Conservation (phyloP, 164 flowering plant species). For the Annona cherimola region DNA sequence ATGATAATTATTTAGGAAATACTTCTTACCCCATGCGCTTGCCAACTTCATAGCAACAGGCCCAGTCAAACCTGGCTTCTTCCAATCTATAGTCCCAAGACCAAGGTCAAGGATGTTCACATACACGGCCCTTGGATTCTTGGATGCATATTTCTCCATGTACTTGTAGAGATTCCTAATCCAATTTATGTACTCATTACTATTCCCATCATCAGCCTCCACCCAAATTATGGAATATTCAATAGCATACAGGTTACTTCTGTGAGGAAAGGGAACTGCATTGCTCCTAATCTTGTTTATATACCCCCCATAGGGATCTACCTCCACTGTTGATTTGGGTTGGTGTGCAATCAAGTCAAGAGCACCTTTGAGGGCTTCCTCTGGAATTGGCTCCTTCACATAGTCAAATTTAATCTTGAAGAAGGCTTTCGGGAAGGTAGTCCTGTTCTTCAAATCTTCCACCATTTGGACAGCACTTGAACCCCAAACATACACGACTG, state of each 20-base stretch:
- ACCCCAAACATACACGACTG: constrained; percentile 1
- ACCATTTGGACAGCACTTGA: background rate
- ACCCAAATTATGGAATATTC: constrained; percentile 12
- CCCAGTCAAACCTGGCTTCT: background rate
- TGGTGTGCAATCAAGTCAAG: background rate
- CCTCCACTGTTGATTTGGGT: background rate
- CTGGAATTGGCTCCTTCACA: constrained; percentile 11
- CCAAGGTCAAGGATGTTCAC: constrained; percentile 12
- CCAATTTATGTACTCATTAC: constrained; percentile 1
- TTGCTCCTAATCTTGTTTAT: constrained; percentile 13
- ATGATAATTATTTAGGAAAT: constrained; percentile 6
- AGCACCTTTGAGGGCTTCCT: background rate
- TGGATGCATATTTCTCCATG: constrained; percentile 8
- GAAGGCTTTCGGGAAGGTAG: background rate
- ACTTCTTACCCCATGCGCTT: constrained; percentile 10
- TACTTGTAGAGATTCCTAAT: constrained; percentile 1
- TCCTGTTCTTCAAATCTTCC: background rate
- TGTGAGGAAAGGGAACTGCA: constrained; percentile 23
- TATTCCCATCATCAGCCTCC: background rate
- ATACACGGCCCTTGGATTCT: constrained; percentile 11
- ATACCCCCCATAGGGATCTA: constrained; percentile 24
- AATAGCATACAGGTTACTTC: constrained; percentile 10
- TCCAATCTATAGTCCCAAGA: constrained; percentile 1
- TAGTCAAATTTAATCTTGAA: constrained; percentile 3
- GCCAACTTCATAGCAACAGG: constrained; percentile 1